phyloP scores from a whole-genome alignment of 306 rosid genomes.

The Glycyrrhiza uralensis region DNA sequence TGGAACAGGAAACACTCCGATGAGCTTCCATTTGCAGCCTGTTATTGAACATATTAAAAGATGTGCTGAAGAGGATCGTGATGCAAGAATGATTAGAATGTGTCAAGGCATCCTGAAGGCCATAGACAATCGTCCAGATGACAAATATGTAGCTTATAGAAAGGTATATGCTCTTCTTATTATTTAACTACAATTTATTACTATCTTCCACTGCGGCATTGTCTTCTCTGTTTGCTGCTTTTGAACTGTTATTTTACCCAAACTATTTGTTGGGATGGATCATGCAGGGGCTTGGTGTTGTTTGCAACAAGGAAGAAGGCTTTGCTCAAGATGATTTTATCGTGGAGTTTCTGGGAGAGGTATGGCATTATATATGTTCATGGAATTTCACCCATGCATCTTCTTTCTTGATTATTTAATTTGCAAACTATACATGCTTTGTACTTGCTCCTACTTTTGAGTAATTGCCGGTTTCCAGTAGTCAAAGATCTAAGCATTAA shows the following conservation, averaged over 20 bases:
- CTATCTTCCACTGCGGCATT: background rate
- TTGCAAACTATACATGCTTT: background rate
- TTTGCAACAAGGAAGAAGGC: constrained; percentile 86
- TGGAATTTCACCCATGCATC: background rate
- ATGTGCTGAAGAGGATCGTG: constrained; percentile 58
- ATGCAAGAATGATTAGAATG: constrained; percentile 57
- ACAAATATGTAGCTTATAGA: constrained; percentile 92
- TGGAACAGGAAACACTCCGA: constrained; percentile 83
- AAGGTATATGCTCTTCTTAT: constrained; percentile 54
- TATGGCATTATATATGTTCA: constrained; percentile 34
- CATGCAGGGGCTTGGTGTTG: constrained; percentile 94
- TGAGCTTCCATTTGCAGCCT: constrained; percentile 72
- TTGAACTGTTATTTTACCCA: constrained; percentile 21
- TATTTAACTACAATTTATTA: background rate
- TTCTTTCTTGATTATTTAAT: constrained; percentile 2
- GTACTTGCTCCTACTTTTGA: background rate
- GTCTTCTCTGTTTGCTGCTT: background rate
- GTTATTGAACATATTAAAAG: constrained; percentile 76
- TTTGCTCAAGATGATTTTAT: constrained; percentile 84
- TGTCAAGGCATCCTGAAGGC: constrained; percentile 82
- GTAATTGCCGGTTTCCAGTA: background rate
- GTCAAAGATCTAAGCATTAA: background rate
- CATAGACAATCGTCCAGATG: constrained; percentile 76
- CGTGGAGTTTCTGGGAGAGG: constrained; percentile 99
- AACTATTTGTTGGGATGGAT: constrained; percentile 31